A percentile compares a stretch with the other conserved stretches of the same genome.
Evolutionary conservation across 2,329 filamentous ascomycete species (phyloP).

Genomic region (Alternaria viburni): DNA sequence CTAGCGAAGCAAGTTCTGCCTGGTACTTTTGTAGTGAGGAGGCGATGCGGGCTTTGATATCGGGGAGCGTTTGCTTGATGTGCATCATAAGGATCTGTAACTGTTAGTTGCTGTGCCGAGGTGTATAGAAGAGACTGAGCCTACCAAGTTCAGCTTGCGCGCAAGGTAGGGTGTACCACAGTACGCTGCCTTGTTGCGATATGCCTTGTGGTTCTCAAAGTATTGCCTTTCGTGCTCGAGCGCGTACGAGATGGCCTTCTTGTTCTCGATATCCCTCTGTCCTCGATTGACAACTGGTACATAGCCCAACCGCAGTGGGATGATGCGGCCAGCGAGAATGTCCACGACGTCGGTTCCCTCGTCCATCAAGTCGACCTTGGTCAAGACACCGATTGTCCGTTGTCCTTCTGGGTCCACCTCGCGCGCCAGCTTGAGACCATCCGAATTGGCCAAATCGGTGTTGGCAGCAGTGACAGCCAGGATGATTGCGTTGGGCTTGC

Average conservation of each 20-base stretch:
- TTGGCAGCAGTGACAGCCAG: constrained; percentile 96
- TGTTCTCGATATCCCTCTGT: constrained; percentile 98
- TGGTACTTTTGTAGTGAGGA: constrained; percentile 92
- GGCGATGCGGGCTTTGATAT: constrained; percentile 97
- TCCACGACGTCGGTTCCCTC: constrained; percentile 98
- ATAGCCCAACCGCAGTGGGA: constrained; percentile 91
- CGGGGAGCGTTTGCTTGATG: constrained; percentile 98
- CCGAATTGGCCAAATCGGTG: constrained; percentile 97
- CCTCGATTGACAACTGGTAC: constrained; percentile 98
- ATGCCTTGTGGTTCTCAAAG: constrained; percentile 98
- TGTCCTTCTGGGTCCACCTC: constrained; percentile 98
- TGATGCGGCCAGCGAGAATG: constrained; percentile 96
- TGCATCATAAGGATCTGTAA: constrained; percentile 96
- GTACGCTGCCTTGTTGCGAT: constrained; percentile 97
- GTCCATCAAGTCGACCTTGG: constrained; percentile 99
- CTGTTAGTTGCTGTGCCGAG: constrained; percentile 29
- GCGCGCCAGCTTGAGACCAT: constrained; percentile 92
- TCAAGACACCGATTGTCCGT: constrained; percentile 96
- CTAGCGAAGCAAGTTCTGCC: constrained; percentile 79
- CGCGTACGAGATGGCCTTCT: constrained; percentile 88
- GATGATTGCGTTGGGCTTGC: constrained; percentile 97
- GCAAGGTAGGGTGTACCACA: constrained; percentile 97
- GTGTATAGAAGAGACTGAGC: constrained; percentile 18
- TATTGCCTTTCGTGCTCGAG: constrained; percentile 95
- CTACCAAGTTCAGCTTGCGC: constrained; percentile 86